Conservation (phyloP, 2,329 filamentous ascomycete species). For the Penicillium sp. region DNA sequence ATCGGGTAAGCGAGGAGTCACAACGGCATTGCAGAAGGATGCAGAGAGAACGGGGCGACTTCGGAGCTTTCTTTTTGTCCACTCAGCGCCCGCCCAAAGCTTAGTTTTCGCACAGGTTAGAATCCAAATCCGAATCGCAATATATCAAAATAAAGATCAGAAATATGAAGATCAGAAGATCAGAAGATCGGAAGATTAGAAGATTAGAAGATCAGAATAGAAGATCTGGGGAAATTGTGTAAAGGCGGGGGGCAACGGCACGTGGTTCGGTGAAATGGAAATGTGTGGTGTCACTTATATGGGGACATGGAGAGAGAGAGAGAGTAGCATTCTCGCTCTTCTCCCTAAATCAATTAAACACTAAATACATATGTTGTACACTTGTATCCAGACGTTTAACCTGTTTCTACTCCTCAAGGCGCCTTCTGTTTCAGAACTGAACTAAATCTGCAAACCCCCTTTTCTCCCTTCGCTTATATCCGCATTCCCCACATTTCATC, state of each 20-base stretch:
- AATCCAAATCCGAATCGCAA: neutral
- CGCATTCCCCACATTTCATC: neutral
- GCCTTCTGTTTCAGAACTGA: neutral
- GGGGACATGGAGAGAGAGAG: neutral
- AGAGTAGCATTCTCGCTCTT: neutral
- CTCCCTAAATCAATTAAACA: neutral
- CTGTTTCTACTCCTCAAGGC: neutral
- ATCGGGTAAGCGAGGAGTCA: neutral
- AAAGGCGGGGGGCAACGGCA: slow-evolving; percentile 7
- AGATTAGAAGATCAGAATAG: neutral
- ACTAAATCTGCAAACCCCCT: neutral
- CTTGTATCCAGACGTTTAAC: neutral
- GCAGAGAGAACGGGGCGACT: neutral
- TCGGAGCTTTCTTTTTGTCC: neutral
- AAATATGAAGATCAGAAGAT: neutral
- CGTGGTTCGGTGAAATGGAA: neutral
- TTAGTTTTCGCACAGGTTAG: neutral
- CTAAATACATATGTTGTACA: no score
- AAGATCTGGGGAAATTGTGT: slow-evolving; percentile 8
- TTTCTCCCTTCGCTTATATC: neutral
- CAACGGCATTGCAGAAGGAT: slow-evolving; percentile 2
- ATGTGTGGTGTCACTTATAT: neutral
- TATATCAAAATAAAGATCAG: neutral
- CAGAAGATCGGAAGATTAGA: neutral
- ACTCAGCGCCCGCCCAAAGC: neutral